phyloP scores from a whole-genome alignment of 768 basidiomycete species.

The Leucogyrophana mollusca region DNA sequence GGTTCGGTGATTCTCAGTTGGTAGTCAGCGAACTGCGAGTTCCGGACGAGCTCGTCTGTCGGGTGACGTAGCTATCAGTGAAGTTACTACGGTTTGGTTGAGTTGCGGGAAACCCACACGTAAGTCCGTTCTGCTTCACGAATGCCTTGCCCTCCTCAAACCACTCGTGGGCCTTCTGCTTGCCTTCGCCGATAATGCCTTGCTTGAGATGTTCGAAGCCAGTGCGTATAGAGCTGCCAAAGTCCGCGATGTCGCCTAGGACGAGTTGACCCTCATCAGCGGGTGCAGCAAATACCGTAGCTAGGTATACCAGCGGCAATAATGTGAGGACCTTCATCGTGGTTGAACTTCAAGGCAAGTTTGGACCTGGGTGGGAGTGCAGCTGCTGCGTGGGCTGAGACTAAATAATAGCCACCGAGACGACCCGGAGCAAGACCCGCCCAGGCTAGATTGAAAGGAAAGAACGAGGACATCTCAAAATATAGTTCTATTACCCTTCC shows the following conservation, averaged over 20 bases:
- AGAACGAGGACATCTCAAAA: no score
- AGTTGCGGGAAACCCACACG: conserved; percentile 50
- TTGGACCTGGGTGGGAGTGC: no score
- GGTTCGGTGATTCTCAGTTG: conserved; percentile 66
- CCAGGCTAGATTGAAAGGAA: no score
- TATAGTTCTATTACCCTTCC: no score
- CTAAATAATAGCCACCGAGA: no score
- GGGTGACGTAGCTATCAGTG: conserved; percentile 3
- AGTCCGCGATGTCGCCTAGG: conserved; percentile 29
- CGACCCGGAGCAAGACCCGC: no score
- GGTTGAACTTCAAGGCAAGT: conserved; percentile 2
- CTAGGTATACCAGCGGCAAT: conserved; percentile 33
- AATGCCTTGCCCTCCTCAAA: conserved; percentile 60
- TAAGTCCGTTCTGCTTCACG: conserved; percentile 66
- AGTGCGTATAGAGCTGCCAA: conserved; percentile 15
- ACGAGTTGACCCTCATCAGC: conserved; percentile 45
- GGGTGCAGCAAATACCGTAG: conserved; percentile 35
- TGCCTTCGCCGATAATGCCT: conserved; percentile 40
- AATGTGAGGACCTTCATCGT: conserved; percentile 41
- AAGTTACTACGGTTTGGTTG: not conserved
- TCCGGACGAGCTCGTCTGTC: conserved; percentile 64
- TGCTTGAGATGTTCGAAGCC: conserved; percentile 39
- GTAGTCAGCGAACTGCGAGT: conserved; percentile 49
- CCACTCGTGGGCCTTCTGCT: conserved; percentile 60
- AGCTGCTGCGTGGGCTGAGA: no score